Conservation (phyloP, 164 flowering plant genomes). For the Piper betle region DNA sequence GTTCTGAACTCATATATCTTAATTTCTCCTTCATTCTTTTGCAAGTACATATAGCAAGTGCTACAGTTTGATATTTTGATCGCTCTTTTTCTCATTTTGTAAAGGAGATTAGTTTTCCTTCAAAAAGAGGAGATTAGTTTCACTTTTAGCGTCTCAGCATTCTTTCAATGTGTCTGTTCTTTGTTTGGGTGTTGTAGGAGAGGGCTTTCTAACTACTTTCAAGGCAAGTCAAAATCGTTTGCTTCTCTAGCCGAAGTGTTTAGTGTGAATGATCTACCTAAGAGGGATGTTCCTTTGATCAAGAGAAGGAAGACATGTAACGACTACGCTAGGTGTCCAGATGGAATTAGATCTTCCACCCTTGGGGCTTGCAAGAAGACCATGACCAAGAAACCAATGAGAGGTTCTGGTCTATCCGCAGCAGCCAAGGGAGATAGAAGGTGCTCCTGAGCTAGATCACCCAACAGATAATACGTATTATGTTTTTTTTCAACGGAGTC, state of each 20-base stretch:
- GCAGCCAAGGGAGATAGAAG: constrained; percentile 19
- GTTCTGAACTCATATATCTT: not conserved
- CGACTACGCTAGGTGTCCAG: constrained; percentile 42
- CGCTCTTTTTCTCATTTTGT: not conserved
- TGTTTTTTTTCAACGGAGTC: no score
- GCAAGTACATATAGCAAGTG: no score
- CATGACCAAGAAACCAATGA: constrained; percentile 47
- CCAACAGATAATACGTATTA: no score
- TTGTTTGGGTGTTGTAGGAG: constrained; percentile 31
- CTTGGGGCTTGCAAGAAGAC: constrained; percentile 26
- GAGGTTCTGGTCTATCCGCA: constrained; percentile 22
- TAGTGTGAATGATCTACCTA: constrained; percentile 55
- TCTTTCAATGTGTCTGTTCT: no score
- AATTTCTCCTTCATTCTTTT: no score
- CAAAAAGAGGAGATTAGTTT: not conserved
- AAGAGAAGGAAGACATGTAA: constrained; percentile 48
- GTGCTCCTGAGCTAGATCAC: no score
- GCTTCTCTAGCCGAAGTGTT: constrained; percentile 48
- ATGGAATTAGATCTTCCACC: constrained; percentile 23
- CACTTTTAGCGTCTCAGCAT: not conserved
- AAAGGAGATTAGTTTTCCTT: no score
- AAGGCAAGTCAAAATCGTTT: constrained; percentile 75
- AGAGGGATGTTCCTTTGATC: constrained; percentile 36
- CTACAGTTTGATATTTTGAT: not conserved
- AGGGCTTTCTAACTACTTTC: constrained; percentile 60